Evolutionary conservation across 805 yeast genomes (phyloP).

Genomic region (Candida ascalaphidarum): DNA sequence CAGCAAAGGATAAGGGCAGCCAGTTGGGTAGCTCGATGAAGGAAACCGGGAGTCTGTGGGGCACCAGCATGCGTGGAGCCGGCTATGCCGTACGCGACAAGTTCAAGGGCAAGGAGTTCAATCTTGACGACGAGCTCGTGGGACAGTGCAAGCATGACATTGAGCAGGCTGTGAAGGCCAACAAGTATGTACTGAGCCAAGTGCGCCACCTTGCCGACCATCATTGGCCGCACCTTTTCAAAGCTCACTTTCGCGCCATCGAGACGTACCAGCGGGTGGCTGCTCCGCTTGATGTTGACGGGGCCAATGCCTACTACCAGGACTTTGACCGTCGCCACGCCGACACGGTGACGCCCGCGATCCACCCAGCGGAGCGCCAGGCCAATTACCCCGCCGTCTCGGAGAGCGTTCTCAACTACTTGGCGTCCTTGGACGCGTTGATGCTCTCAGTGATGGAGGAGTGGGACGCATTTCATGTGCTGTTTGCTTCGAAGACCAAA

Average conservation of each 20-base stretch:
- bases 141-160: slow-evolving; percentile 37
- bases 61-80: no score
- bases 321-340: slow-evolving; percentile 20
- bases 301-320: slow-evolving; percentile 19
- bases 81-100: not conserved
- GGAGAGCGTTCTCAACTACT: no score
- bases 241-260: no score
- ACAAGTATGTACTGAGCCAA: slow-evolving; percentile 27
- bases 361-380: slow-evolving; percentile 30
- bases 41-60: no score
- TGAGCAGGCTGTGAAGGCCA: slow-evolving; percentile 31
- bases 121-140: slow-evolving; percentile 29
- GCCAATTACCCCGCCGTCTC: no score
- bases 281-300: slow-evolving; percentile 30
- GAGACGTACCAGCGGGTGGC: no score
- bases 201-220: slow-evolving; percentile 12
- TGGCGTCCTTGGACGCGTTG: not conserved
- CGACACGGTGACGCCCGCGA: slow-evolving; percentile 16
- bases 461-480: slow-evolving; percentile 29
- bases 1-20: no score
- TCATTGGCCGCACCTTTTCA: slow-evolving; percentile 24
- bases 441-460: slow-evolving; percentile 14
- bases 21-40: no score
- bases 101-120: slow-evolving; percentile 2
- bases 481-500: no score